Base-by-base conservation (phyloP, 257 asterid genomes). In the Plantago ovata region DNA sequence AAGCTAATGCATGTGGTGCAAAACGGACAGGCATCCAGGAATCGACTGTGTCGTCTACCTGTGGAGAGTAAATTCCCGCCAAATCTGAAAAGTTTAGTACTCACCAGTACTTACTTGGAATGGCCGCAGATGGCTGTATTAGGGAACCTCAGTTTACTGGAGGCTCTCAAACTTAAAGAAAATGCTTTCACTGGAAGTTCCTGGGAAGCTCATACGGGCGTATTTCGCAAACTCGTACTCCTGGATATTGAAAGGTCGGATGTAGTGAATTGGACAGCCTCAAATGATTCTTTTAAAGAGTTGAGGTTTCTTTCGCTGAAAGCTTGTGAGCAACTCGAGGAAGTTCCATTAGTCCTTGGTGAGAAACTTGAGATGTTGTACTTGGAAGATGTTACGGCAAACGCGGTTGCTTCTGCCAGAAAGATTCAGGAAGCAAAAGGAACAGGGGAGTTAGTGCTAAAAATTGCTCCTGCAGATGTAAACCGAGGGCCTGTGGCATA, bases 91-190 rank as follows among this genome's bases (percentile, higher is more conserved):
- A 49, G 5, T 19, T 2, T 49, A 18, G n/a, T 14, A 18, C 55
- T 49, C 11, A 7, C 32, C 19, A 19, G 28, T 22, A 49, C 55
- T 14, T 8, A 18, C 8, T 22, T 49, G 28, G 32, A 18, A 2
- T 49, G 36, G 55, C 10, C 2, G n/a, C 55, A 49, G 2, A 49
- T 49, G 55, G 0, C 55, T 49, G n/a, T 11, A 49, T 11, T 49
- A 28, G 55, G 32, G 21, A 10, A 11, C 2, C 28, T 49, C 3
- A 6, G 11, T 18, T 9, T 5, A 4, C 55, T 49, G 4, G 55
- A 49, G 55, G 55, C 6, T 3, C 55, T 49, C 28, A 49, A 49
- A 22, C 9, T 49, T 28, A 49, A 49, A 49, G 32, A 49, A 14
- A 49, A 49, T 19, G 55, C 55, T 5, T 49, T 49, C n/a, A 14